Percentiles rank a stretch among this genome's conserved stretches.
Conservation (phyloP, 805 yeast species). For the Ogataea saltuana region DNA sequence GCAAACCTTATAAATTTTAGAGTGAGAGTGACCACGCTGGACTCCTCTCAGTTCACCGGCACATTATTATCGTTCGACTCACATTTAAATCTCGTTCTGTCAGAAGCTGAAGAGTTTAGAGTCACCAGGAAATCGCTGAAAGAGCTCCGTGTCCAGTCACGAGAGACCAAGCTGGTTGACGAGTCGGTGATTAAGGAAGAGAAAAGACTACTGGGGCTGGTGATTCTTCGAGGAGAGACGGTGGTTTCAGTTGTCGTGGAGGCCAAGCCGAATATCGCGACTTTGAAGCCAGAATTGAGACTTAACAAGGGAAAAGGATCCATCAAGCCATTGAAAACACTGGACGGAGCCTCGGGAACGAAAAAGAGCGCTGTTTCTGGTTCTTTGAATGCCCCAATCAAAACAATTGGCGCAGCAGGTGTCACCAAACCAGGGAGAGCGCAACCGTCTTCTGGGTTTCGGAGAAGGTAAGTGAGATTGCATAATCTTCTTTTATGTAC, state of each 20-base stretch:
- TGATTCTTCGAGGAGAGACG: conserved; percentile 85
- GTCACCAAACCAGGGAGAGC: conserved; percentile 20
- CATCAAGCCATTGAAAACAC: conserved; percentile 31
- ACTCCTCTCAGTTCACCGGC: conserved; percentile 77
- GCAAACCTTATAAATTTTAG: conserved; percentile 74
- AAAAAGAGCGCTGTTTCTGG: conserved; percentile 4
- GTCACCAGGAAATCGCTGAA: conserved; percentile 59
- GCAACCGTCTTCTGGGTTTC: conserved; percentile 16
- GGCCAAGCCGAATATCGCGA: conserved; percentile 49
- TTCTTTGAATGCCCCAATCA: conserved; percentile 19
- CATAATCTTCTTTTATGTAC: too few relatives aligned
- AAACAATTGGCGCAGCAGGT: conserved; percentile 23
- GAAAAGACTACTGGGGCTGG: conserved; percentile 75
- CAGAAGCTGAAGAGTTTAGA: conserved; percentile 83
- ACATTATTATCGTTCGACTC: conserved; percentile 85
- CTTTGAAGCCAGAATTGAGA: conserved; percentile 34
- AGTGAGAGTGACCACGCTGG: conserved; percentile 72
- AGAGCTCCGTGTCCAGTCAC: conserved; percentile 13
- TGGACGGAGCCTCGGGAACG: conserved; percentile 15
- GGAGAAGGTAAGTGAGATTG: conserved; percentile 13
- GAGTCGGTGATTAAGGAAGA: conserved; percentile 53
- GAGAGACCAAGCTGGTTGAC: conserved; percentile 24
- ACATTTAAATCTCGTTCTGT: conserved; percentile 81
- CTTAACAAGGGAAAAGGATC: conserved; percentile 36
- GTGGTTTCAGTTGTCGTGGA: conserved; percentile 73